Evolutionary conservation across 495 filamentous ascomycete species (phyloP), one percentile per base, ranked within the genome.

Genomic region (Hapsidospora chrysogenum): DNA sequence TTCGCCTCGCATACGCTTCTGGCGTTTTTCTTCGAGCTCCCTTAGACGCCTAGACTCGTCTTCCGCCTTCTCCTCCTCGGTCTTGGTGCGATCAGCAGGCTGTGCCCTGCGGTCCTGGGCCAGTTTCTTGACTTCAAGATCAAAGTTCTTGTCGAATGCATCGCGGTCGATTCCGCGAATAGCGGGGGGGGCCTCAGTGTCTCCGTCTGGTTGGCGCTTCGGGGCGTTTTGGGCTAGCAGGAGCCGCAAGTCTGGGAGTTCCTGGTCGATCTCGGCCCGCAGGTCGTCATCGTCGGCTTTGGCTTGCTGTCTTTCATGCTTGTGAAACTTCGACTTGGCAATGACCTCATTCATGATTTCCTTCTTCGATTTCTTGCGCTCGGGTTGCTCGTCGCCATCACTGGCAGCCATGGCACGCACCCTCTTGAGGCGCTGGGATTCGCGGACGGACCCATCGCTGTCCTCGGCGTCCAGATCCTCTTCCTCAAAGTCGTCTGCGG

Each of bases 281-380:
- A 94, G 58, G 46, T 92, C 85, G 17, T 86, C 85, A 46, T 97
- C 86, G 30, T 93, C 85, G 40, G 96, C 89, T 52, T 95, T 97
- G 6, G 71, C 70, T 36, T 82, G 73, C 58, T 96, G 92, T 15
- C 89, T 76, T 56, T 95, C 85, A 39, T 82, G 79, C 57, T 92
- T 96, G 63, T 94, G 66, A 18, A 81, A 66, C 51, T 96, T 99
- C 2, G 92, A 96, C 56, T 96, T 99, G 25, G 85, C 80, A 40
- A 96, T 96, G 40, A 96, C 74, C 54, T 97, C 92, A 45, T 87
- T 79, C 78, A 95, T 94, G 21, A 96, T 81, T 50, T 99, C 89
- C 31, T 84, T 72, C 52, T 87, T 95, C 14, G 74, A 80, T 58
- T 93, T 99, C 50, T 93, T 93, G 29, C 75, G 66, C 41, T 82